Evolutionary conservation across 2,329 filamentous ascomycete species (phyloP), one percentile per base, ranked within the genome.

Genomic region (Calonectria multiphialidica): DNA sequence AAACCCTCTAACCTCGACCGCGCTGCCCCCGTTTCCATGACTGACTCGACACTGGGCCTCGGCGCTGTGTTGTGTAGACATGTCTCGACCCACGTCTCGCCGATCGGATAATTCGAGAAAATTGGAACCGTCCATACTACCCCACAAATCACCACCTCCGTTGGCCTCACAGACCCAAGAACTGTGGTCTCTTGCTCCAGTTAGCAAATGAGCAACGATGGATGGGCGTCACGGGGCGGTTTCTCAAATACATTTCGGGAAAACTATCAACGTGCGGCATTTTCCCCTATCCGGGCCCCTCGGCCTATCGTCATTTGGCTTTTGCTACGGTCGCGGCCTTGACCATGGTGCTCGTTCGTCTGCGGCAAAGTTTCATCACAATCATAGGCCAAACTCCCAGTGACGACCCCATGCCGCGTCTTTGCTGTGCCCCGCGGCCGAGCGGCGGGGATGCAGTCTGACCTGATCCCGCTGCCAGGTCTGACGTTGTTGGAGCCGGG

Each of bases 381-480:
- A 33, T 49, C 45, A 33, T 30, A 50, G 63, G 33, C 49, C 62
- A 44, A 68, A 30, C 35, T 18, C 15, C 55, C 55, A 63, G 37
- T 18, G 40, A 21, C 50, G 16, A 30, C 33, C 40, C 70, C 55
- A 63, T 68, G 59, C 68, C 65, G 57, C 69, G 50, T 35, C 35
- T 16, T 49, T 59, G 44, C 66, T 61, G 47, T 71, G 64, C 70
- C 50, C 69, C 53, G 44, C 44, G 45, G 55, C 55, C 55, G 47
- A 64, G 63, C 50, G 57, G 57, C 65, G 65, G 69, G 70, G 69
- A 62, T 42, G 35, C 23, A 40, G 23, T 64, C 69, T 71, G 69
- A 68, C 63, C 69, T 71, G 69, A 71, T 71, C 65, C 55, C 30
- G 65, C 70, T 63, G 37, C 30, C 33, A 42, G 66, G 55, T 44